phyloP scores from a whole-genome alignment of 2,329 filamentous ascomycete species.

The Aspergillus quadrilineatus region DNA sequence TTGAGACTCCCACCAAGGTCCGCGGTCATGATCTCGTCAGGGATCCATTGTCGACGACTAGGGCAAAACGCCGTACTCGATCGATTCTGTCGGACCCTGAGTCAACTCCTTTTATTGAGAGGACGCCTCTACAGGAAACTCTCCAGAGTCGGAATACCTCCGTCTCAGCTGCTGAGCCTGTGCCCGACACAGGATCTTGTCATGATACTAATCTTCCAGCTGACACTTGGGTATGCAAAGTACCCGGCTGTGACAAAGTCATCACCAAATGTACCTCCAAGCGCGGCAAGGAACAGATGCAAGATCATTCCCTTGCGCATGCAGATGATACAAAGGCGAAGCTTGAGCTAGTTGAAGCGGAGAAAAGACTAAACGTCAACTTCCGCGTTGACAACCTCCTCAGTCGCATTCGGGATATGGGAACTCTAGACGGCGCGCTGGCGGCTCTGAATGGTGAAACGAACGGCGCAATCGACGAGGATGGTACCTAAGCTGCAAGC shows the following conservation, averaged over 20 bases:
- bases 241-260: slow-evolving; percentile 33
- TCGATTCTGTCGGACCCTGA: slow-evolving; percentile 32
- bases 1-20: slow-evolving; percentile 37
- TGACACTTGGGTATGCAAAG: slow-evolving; percentile 37
- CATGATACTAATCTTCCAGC: slow-evolving; percentile 20
- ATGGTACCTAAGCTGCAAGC: slow-evolving; percentile 9
- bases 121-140: slow-evolving; percentile 31
- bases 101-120: slow-evolving; percentile 21
- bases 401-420: slow-evolving; percentile 32
- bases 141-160: slow-evolving; percentile 25
- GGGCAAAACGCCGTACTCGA: slow-evolving; percentile 30
- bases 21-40: slow-evolving; percentile 35
- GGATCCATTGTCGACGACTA: slow-evolving; percentile 31
- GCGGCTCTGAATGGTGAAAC: slow-evolving; percentile 16
- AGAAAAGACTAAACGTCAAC: slow-evolving; percentile 36
- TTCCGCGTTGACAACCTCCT: slow-evolving; percentile 35
- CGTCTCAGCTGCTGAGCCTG: slow-evolving; percentile 16
- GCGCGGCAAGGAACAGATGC: slow-evolving; percentile 32
- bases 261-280: slow-evolving; percentile 35
- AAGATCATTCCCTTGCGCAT: slow-evolving; percentile 36
- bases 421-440: slow-evolving; percentile 21
- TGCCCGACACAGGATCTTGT: slow-evolving; percentile 12
- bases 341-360: slow-evolving; percentile 37
- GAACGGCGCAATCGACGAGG: slow-evolving; percentile 17
- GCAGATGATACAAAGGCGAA: slow-evolving; percentile 38